Conservation (phyloP, 495 filamentous ascomycete species). For the Annulohypoxylon stygium region DNA sequence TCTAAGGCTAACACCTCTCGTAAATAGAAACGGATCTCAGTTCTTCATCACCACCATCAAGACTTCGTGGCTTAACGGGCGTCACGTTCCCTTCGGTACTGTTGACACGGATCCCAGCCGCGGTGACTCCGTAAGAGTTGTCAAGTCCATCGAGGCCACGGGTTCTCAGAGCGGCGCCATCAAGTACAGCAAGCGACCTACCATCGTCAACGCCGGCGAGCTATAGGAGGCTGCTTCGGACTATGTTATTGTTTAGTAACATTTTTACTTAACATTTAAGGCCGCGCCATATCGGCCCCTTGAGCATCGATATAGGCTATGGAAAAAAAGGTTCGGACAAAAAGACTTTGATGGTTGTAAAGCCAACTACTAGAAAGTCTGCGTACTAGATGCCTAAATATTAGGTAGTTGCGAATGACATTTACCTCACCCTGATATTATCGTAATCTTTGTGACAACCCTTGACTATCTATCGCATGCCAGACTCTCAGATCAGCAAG, state of each 20-base stretch:
- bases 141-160: constrained; percentile 79
- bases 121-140: constrained; percentile 69
- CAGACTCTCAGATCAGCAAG: not conserved
- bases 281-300: constrained; percentile 27
- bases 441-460: not conserved
- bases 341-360: constrained; percentile 16
- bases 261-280: constrained; percentile 38
- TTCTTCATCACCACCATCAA: constrained; percentile 82
- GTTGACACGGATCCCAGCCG: constrained; percentile 57
- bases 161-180: constrained; percentile 73
- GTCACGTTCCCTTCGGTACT: constrained; percentile 82
- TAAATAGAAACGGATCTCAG: constrained; percentile 76
- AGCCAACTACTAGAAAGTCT: constrained; percentile 27
- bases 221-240: constrained; percentile 51
- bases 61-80: constrained; percentile 81
- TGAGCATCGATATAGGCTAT: constrained; percentile 25
- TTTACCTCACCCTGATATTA: constrained; percentile 5
- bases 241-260: constrained; percentile 27
- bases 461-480: not conserved
- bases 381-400: constrained; percentile 26
- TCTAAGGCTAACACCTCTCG: constrained; percentile 11
- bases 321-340: constrained; percentile 28
- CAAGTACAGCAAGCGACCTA: constrained; percentile 73
- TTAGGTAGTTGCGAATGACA: constrained; percentile 43
- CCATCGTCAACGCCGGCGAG: constrained; percentile 72